Percentiles rank a stretch among this genome's conserved stretches.
Conservation (phyloP, 2,329 filamentous ascomycete species). For the Arthrobotrys iridis region DNA sequence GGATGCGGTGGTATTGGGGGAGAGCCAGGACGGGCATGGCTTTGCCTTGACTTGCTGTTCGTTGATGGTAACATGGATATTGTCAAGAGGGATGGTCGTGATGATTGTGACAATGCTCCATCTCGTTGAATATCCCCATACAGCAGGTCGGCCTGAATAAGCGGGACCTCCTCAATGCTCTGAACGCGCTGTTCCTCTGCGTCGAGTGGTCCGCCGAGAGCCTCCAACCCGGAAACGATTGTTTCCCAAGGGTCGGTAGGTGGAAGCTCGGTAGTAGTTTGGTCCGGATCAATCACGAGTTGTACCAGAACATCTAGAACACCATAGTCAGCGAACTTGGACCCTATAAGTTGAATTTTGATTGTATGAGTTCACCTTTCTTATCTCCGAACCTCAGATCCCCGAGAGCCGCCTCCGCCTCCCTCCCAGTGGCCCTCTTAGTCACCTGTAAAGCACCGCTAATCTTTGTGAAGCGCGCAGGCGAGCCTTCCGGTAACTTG, state of each 20-base stretch:
- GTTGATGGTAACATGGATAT: slow-evolving; percentile 91
- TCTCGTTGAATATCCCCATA: slow-evolving; percentile 95
- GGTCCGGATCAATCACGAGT: slow-evolving; percentile 89
- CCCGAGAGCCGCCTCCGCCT: slow-evolving; percentile 90
- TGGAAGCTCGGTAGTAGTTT: slow-evolving; percentile 79
- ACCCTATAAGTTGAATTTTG: too few relatives aligned
- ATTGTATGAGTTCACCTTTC: slow-evolving; percentile 65
- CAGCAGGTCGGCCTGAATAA: slow-evolving; percentile 92
- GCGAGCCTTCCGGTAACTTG: slow-evolving; percentile 91
- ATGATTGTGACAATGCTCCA: slow-evolving; percentile 83
- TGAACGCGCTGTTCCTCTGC: slow-evolving; percentile 82
- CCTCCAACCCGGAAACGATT: slow-evolving; percentile 93
- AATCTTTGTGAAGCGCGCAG: slow-evolving; percentile 98
- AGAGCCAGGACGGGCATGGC: slow-evolving; percentile 66
- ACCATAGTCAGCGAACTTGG: slow-evolving; percentile 47
- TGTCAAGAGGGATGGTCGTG: slow-evolving; percentile 87
- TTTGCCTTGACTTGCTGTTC: slow-evolving; percentile 69
- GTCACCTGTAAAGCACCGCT: slow-evolving; percentile 95
- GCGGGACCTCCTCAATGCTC: slow-evolving; percentile 91
- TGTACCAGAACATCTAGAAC: slow-evolving; percentile 85
- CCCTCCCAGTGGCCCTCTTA: slow-evolving; percentile 91
- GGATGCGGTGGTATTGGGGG: slow-evolving; percentile 95
- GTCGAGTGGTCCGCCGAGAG: slow-evolving; percentile 85
- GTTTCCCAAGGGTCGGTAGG: slow-evolving; percentile 97
- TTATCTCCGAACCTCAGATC: slow-evolving; percentile 97